phyloP scores from a whole-genome alignment of 805 yeast species.

The Priceomyces medius region DNA sequence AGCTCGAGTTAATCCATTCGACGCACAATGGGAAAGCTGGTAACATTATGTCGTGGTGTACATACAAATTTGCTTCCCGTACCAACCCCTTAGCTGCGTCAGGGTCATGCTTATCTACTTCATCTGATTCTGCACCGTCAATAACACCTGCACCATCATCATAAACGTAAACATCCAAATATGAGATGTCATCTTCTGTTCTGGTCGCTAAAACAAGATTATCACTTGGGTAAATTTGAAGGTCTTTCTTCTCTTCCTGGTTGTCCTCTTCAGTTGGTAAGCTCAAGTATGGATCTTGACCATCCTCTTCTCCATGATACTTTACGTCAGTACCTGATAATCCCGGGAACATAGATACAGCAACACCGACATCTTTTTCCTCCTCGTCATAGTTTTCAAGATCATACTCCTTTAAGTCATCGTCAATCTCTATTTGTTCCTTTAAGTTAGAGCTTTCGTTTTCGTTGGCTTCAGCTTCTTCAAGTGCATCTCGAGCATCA shows the following conservation, averaged over 20 bases:
- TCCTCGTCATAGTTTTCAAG: slow-evolving; percentile 82
- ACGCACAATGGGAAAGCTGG: slow-evolving; percentile 97
- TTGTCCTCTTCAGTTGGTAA: slow-evolving; percentile 63
- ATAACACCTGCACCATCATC: slow-evolving; percentile 93
- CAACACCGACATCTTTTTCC: slow-evolving; percentile 55
- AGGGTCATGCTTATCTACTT: slow-evolving; percentile 64
- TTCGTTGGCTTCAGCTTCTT: slow-evolving; percentile 27
- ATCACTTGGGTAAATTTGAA: slow-evolving; percentile 86
- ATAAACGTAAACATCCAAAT: slow-evolving; percentile 88
- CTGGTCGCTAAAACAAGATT: slow-evolving; percentile 86
- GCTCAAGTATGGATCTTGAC: slow-evolving; percentile 60
- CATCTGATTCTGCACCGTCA: slow-evolving; percentile 61
- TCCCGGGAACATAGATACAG: slow-evolving; percentile 70
- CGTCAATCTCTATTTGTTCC: slow-evolving; percentile 65
- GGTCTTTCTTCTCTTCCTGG: slow-evolving; percentile 77
- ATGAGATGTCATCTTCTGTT: slow-evolving; percentile 94
- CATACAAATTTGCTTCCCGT: slow-evolving; percentile 76
- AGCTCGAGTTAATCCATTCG: slow-evolving; percentile 86
- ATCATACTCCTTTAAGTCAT: slow-evolving; percentile 85
- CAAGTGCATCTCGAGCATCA: slow-evolving; percentile 64
- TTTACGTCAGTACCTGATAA: slow-evolving; percentile 57
- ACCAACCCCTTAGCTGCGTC: slow-evolving; percentile 71
- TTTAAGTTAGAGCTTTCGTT: slow-evolving; percentile 26
- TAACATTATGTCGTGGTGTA: slow-evolving; percentile 94
- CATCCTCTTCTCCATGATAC: slow-evolving; percentile 48